Base-by-base conservation (phyloP, 2,329 filamentous ascomycete species). In the Sporothrix variecibatus region DNA sequence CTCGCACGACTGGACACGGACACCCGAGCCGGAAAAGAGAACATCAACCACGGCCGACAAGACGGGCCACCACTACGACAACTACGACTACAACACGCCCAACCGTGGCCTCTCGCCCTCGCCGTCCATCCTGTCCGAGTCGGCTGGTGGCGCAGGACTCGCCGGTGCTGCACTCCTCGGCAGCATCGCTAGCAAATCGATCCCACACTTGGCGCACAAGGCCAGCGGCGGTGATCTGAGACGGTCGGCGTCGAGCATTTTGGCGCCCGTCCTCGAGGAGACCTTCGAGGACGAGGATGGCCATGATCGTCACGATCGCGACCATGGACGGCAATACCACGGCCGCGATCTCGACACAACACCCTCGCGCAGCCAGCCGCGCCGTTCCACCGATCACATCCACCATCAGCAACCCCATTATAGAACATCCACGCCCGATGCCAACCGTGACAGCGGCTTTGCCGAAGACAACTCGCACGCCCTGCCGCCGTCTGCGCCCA, bases 241-340 rank as follows among this genome's bases (percentile, higher is more conserved):
- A 46, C 74, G 73, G n/a, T 74, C 75, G 9, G 34, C 74, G 26
- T 81, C 83, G 6, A 82, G 84, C 72, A 81, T 81, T n/a, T 79
- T 90, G 65, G 83, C 87, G 3, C 85, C 87, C 0, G 87, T 90
- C 3, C 83, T 84, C 77, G 87, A 86, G 76, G 85, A 90, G 77
- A 81, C 83, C 9, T 82, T 83, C 0, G 87, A 88, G 77, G 81
- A 82, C 73, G 83, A 80, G 3, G 49, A 34, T n/a, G 58, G 60
- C 15, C 46, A 23, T 17, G 46, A 51, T 20, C 46, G 46, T 51
- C 34, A 31, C 53, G 40, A 38, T 2, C 9, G 58, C 34, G 20
- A 23, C 26, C 67, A 72, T 51, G 34, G 71, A 28, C 79, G 69
- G 26, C 60, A 68, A 3, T 76, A 77, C 65, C 72, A 76, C 72